Evolutionary conservation across 495 filamentous ascomycete species (phyloP).

Genomic region (Penicillium roqueforti): DNA sequence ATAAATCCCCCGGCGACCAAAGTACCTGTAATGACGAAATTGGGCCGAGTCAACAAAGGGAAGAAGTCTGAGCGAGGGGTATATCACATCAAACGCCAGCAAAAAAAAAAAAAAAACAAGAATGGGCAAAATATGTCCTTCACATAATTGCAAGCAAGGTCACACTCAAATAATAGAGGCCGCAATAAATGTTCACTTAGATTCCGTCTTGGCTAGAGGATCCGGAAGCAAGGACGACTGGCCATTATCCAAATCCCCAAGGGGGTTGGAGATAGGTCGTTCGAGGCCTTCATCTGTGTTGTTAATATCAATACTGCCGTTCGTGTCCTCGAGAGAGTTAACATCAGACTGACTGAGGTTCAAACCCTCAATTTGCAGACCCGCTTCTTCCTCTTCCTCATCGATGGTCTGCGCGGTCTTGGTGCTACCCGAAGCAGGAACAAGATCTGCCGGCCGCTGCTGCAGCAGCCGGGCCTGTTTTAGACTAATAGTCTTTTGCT

Average conservation of each 20-base stretch:
- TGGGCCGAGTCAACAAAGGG: constrained; percentile 18
- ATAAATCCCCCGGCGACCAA: constrained; percentile 24
- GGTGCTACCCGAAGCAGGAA: constrained; percentile 41
- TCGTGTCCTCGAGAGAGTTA: constrained; percentile 17
- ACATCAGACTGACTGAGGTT: constrained; percentile 19
- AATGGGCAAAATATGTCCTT: constrained; percentile 12
- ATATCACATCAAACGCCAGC: constrained; percentile 48
- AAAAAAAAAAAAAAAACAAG: constrained; percentile 13
- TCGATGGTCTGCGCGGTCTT: constrained; percentile 19
- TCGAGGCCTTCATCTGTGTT: constrained; percentile 7
- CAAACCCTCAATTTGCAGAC: constrained; percentile 36
- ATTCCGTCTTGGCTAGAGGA: constrained; percentile 22
- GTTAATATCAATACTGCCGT: constrained; percentile 12
- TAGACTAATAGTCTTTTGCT: constrained; percentile 87
- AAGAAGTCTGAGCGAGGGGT: constrained; percentile 36
- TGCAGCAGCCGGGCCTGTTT: constrained; percentile 78
- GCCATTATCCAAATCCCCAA: constrained; percentile 20
- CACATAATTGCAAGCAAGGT: constrained; percentile 3
- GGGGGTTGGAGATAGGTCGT: constrained; percentile 17
- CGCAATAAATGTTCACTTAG: constrained; percentile 13
- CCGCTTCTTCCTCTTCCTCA: constrained; percentile 28
- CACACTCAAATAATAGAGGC: constrained; percentile 1
- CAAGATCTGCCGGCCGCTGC: constrained; percentile 82
- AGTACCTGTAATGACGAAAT: constrained; percentile 17
- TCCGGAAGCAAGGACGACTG: constrained; percentile 29